phyloP scores from a whole-genome alignment of 257 asterid genomes.

The Solanum lycopersicoides region DNA sequence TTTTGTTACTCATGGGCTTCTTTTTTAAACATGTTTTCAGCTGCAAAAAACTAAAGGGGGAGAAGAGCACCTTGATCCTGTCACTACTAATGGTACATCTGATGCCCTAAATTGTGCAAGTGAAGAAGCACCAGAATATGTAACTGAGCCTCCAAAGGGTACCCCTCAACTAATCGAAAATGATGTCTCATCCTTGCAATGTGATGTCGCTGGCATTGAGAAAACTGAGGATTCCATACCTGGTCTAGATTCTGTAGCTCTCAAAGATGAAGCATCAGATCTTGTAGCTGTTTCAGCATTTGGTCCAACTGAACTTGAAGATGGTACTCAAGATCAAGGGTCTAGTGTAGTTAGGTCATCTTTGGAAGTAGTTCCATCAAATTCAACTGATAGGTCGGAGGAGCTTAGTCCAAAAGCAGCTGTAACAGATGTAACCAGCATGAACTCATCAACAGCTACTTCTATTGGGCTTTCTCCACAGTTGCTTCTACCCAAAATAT shows the following conservation, averaged over 20 bases:
- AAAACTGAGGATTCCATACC: slow-evolving; percentile 58
- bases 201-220: slow-evolving; percentile 36
- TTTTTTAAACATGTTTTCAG: neutral
- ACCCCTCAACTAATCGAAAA: slow-evolving; percentile 35
- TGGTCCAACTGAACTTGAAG: slow-evolving; percentile 48
- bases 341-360: slow-evolving; percentile 29
- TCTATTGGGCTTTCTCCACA: slow-evolving; percentile 37
- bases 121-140: slow-evolving; percentile 24
- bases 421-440: slow-evolving; percentile 42
- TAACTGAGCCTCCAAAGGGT: slow-evolving; percentile 31
- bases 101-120: slow-evolving; percentile 28
- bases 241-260: slow-evolving; percentile 52
- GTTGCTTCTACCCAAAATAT: slow-evolving; percentile 78
- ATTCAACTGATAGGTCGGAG: slow-evolving; percentile 74
- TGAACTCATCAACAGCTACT: slow-evolving; percentile 51
- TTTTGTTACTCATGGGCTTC: neutral
- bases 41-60: slow-evolving; percentile 40
- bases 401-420: slow-evolving; percentile 90
- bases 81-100: slow-evolving; percentile 25
- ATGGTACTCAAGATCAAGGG: slow-evolving; percentile 36
- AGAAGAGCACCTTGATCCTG: slow-evolving; percentile 28
- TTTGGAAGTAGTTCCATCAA: slow-evolving; percentile 46
- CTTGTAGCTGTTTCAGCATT: slow-evolving; percentile 16
- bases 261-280: slow-evolving; percentile 30
- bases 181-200: slow-evolving; percentile 17